Conservation (phyloP, 1,284 basidiomycete genomes). For the Tilletiopsis washingtonensis region DNA sequence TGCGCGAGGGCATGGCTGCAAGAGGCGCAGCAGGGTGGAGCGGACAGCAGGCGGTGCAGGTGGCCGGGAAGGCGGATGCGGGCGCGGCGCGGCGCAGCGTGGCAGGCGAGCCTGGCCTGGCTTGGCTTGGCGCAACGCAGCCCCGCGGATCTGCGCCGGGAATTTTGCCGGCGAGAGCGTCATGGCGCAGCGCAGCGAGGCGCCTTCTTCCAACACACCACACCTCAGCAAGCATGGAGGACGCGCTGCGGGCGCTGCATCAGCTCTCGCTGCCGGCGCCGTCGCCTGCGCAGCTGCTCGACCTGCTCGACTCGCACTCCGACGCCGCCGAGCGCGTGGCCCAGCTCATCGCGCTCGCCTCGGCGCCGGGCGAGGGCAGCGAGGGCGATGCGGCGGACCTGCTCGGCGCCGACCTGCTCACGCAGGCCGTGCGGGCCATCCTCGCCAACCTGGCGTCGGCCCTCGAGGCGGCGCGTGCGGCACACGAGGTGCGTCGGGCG, state of each 20-base stretch:
- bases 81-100: too few relatives aligned
- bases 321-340: conserved; percentile 16
- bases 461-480: conserved; percentile 28
- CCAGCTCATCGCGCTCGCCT: conserved; percentile 30
- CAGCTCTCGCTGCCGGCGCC: conserved; percentile 35
- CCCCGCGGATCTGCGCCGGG: too few relatives aligned
- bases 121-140: too few relatives aligned
- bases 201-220: too few relatives aligned
- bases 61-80: too few relatives aligned
- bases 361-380: conserved; percentile 11
- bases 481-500: conserved; percentile 3
- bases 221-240: too few relatives aligned
- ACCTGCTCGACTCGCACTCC: conserved; percentile 23
- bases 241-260: conserved; percentile 35
- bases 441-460: conserved; percentile 37
- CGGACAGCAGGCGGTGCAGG: too few relatives aligned
- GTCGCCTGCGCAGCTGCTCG: conserved; percentile 33
- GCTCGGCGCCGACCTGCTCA: conserved; percentile 40
- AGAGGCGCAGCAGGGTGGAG: too few relatives aligned
- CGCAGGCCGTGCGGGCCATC: conserved; percentile 38
- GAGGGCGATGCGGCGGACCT: conserved; percentile 11
- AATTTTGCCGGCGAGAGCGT: too few relatives aligned
- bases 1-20: too few relatives aligned
- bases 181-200: too few relatives aligned
- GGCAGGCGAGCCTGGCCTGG: too few relatives aligned